Evolutionary conservation across 2,329 filamentous ascomycete genomes (phyloP).

Genomic region (Penicillium sp.): DNA sequence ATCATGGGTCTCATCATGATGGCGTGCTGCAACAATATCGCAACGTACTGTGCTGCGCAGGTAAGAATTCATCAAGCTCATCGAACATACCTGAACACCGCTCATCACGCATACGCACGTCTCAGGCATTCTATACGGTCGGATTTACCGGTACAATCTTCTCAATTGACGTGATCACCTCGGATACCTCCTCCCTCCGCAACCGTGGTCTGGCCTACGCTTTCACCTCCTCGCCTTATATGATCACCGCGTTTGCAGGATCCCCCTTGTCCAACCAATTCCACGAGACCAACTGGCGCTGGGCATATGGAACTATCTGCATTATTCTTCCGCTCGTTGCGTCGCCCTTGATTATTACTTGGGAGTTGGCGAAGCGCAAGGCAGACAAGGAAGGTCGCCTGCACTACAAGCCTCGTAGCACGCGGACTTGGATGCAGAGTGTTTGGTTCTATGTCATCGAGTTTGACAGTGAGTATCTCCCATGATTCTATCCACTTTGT

Average conservation of each 20-base stretch:
- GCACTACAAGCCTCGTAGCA: slow-evolving; percentile 40
- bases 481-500: not conserved
- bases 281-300: slow-evolving; percentile 60
- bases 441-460: slow-evolving; percentile 60
- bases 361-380: slow-evolving; percentile 59
- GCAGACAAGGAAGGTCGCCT: slow-evolving; percentile 60
- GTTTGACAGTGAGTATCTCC: slow-evolving; percentile 56
- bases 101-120: slow-evolving; percentile 57
- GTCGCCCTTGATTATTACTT: slow-evolving; percentile 58
- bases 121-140: slow-evolving; percentile 48
- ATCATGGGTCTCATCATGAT: slow-evolving; percentile 61
- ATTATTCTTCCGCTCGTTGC: slow-evolving; percentile 63
- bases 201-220: slow-evolving; percentile 65
- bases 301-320: slow-evolving; percentile 65
- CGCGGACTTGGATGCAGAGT: slow-evolving; percentile 52
- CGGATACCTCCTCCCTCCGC: slow-evolving; percentile 63
- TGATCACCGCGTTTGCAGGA: slow-evolving; percentile 60
- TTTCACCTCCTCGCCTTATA: slow-evolving; percentile 58
- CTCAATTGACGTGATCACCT: slow-evolving; percentile 34
- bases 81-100: not conserved
- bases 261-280: slow-evolving; percentile 58
- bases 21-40: slow-evolving; percentile 62
- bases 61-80: slow-evolving; percentile 37
- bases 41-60: slow-evolving; percentile 65
- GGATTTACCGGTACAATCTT: slow-evolving; percentile 49